Evolutionary conservation across 768 basidiomycete species (phyloP).

Genomic region (Mycena kentingensis): DNA sequence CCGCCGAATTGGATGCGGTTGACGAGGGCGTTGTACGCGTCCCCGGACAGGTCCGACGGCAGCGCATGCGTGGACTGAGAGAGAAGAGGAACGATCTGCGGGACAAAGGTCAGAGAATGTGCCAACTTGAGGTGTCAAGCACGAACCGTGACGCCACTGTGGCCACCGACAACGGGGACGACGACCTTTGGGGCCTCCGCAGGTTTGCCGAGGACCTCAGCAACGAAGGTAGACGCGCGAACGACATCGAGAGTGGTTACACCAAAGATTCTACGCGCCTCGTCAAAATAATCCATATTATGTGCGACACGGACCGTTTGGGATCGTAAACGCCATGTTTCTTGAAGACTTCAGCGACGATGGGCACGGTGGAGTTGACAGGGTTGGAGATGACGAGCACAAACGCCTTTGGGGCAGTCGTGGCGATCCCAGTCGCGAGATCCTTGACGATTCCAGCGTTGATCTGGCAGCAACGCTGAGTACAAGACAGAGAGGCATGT

Average conservation of each 20-base stretch:
- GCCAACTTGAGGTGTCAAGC: neutral
- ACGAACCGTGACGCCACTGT: slow-evolving; percentile 86
- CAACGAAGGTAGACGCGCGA: slow-evolving; percentile 94
- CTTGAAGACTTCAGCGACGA: slow-evolving; percentile 95
- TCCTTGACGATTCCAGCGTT: slow-evolving; percentile 97
- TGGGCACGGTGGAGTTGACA: slow-evolving; percentile 98
- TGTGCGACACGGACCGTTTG: slow-evolving; percentile 59
- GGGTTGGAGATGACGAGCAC: slow-evolving; percentile 98
- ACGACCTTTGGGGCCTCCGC: slow-evolving; percentile 60
- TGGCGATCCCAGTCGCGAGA: slow-evolving; percentile 88
- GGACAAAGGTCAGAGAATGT: neutral
- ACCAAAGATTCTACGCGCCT: slow-evolving; percentile 77
- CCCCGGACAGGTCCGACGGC: slow-evolving; percentile 53
- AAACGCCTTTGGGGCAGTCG: slow-evolving; percentile 81
- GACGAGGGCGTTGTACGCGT: slow-evolving; percentile 59
- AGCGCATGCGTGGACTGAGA: slow-evolving; percentile 85
- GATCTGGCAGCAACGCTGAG: slow-evolving; percentile 56
- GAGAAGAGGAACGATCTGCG: slow-evolving; percentile 87
- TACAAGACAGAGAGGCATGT: slow-evolving; percentile 5
- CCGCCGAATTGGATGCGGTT: slow-evolving; percentile 94
- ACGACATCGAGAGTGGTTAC: slow-evolving; percentile 98
- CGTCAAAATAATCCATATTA: neutral
- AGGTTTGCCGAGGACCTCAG: slow-evolving; percentile 71
- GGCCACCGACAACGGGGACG: slow-evolving; percentile 93
- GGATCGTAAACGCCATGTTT: slow-evolving; percentile 89